A percentile compares a stretch with the other conserved stretches of the same genome.
These are phyloP conservation scores for Sporisorium sorghi DNA, from an alignment of 1,284 basidiomycete genomes.

Conservation along the genomic window DNA sequence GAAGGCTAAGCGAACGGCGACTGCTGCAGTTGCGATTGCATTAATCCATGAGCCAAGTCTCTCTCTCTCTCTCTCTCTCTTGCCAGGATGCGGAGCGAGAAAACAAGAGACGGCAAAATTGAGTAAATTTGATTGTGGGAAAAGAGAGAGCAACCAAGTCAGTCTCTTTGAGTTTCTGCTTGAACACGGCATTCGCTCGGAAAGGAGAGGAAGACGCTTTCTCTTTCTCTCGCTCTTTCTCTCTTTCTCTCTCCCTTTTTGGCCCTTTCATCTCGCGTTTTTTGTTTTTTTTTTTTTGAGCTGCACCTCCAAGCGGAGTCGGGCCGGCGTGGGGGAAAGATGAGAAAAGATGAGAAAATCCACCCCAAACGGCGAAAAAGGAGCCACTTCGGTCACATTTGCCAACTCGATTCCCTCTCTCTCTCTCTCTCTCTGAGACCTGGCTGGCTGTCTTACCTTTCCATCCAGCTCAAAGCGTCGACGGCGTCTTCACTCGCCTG, in stretches of 20 bases:
- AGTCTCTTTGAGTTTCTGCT: too few relatives aligned
- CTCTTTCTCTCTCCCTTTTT: background rate
- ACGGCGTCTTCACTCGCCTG: background rate
- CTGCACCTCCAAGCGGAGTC: too few relatives aligned
- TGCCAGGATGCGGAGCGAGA: slow-evolving; percentile 3
- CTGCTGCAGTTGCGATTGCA: too few relatives aligned
- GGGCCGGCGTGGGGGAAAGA: slow-evolving; percentile 4
- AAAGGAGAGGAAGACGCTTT: background rate
- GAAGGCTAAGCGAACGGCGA: too few relatives aligned
- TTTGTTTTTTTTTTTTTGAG: too few relatives aligned
- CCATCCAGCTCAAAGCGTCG: background rate
- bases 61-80: too few relatives aligned
- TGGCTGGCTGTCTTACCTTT: background rate
- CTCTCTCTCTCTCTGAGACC: background rate
- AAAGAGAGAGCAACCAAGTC: too few relatives aligned
- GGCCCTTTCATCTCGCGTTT: background rate
- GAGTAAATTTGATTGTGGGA: too few relatives aligned
- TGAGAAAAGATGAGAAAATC: background rate
- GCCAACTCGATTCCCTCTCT: background rate
- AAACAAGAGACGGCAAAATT: background rate
- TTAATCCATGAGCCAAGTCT: too few relatives aligned
- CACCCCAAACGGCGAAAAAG: background rate
- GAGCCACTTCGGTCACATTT: slow-evolving; percentile 7
- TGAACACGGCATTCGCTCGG: slow-evolving; percentile 9
- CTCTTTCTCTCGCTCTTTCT: background rate